Evolutionary conservation across 75 land plant species (phyloP).

Genomic region (Selaginella moellendorffii): DNA sequence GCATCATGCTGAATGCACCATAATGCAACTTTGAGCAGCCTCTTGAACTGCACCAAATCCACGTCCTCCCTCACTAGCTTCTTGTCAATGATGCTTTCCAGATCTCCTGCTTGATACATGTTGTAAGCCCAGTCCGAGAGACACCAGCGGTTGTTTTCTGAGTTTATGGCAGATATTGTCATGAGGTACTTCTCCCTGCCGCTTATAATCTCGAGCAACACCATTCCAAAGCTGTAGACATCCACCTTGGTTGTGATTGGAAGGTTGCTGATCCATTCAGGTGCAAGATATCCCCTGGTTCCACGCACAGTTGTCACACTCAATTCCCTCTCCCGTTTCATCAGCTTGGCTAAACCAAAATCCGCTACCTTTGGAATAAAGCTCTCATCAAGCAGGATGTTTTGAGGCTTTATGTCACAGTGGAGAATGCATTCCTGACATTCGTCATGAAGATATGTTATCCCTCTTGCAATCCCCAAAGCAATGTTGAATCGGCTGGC

Average conservation of each 20-base stretch:
- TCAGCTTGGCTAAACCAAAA: not conserved
- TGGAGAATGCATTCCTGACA: not conserved
- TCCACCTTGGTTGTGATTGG: not conserved
- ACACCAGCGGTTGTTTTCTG: not conserved
- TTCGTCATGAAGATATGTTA: not conserved
- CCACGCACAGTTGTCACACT: not conserved
- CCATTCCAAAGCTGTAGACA: not conserved
- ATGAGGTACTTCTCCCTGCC: not conserved
- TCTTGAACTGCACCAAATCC: slow-evolving; percentile 13
- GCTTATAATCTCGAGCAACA: not conserved
- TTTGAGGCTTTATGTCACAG: not conserved
- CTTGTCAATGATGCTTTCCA: not conserved
- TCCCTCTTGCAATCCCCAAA: not conserved
- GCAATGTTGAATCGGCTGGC: not conserved
- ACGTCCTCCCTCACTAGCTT: slow-evolving; percentile 6
- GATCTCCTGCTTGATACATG: not conserved
- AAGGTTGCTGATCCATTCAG: not conserved
- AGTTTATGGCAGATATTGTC: too few species aligned
- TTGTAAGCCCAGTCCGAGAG: not conserved
- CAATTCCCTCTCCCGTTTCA: not conserved
- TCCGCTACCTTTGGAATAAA: not conserved
- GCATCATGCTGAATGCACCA: slow-evolving; percentile 71
- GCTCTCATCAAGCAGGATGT: not conserved
- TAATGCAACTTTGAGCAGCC: slow-evolving; percentile 35
- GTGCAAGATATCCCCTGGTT: not conserved